phyloP scores from a whole-genome alignment of 2,329 filamentous ascomycete genomes.

The Trichoderma brevicompactum region DNA sequence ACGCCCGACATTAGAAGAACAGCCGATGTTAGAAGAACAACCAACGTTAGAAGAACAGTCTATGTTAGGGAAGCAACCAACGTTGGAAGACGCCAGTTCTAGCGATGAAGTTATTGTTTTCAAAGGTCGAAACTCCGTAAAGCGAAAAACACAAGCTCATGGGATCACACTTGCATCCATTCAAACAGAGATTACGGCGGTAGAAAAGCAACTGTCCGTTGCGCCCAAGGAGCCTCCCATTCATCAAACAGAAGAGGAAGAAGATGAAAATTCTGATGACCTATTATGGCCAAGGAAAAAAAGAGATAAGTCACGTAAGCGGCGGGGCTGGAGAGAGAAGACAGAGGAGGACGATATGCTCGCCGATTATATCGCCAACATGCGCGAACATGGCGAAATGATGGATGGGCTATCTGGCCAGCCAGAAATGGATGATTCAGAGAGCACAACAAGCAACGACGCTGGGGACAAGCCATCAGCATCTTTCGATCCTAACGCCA shows the following conservation, averaged over 20 bases:
- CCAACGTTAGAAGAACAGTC: background rate
- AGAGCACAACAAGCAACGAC: conserved; percentile 8
- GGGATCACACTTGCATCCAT: conserved; percentile 36
- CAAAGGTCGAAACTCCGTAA: conserved; percentile 54
- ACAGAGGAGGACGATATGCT: conserved; percentile 59
- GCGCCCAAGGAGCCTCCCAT: background rate
- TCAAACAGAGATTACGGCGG: conserved; percentile 3
- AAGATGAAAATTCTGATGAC: background rate
- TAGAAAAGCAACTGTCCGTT: conserved; percentile 12
- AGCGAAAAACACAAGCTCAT: conserved; percentile 27
- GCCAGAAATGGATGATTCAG: conserved; percentile 37
- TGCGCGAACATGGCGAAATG: conserved; percentile 56
- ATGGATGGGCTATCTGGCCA: conserved; percentile 67
- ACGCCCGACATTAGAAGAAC: conserved; percentile 27
- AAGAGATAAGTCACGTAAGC: conserved; percentile 31
- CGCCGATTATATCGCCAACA: conserved; percentile 73
- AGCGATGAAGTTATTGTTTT: conserved; percentile 73
- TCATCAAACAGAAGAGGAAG: background rate
- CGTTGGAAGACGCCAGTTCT: conserved; percentile 46
- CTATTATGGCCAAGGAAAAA: conserved; percentile 30
- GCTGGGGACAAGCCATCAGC: background rate
- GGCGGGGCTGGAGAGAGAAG: conserved; percentile 29
- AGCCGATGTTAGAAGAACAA: conserved; percentile 27
- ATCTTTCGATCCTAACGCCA: background rate
- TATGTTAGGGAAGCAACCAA: background rate